Base-by-base conservation (phyloP, 345 rosid genomes). In the Streptanthus diversifolius region DNA sequence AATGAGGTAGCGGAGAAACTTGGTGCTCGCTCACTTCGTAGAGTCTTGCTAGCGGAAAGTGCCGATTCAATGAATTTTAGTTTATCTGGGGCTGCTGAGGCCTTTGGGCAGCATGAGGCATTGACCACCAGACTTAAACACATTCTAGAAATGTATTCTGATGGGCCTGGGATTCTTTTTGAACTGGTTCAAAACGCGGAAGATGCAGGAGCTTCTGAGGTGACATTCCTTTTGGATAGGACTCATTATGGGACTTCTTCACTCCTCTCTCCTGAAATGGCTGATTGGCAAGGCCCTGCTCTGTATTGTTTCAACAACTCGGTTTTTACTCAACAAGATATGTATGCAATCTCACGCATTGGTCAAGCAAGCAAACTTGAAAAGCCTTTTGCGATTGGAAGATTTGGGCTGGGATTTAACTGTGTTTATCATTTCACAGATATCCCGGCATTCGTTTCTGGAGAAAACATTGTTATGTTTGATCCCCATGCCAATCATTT, bases 241-340 rank as follows among this genome's bases (percentile, higher is more conserved):
- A 90, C 98, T 72, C 97, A 93, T 51, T 93, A 90, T 79, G 98
- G 97, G 63, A 85, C 93, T 65, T 93, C 98, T 76, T 93, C 98
- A 49, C 87, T 93, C 80, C 96, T 93, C 59, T 93, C 97, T 75
- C 98, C 98, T 55, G 96, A 88, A 81, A 93, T 93, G 98, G 97
- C 88, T 18, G 97, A 93, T 66, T 93, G 97, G 98, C 98, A 93
- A 82, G 98, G 98, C 73, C 95, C 98, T 79, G 98, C 98, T 18
- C 74, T 93, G 69, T 93, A 88, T 80, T 90, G 98, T 81, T 93
- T 85, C 83, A 93, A 90, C 85, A 85, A 93, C 78, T 88, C 98
- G 39, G 87, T 93, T 79, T 93, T 93, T 80, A 93, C 90, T 71
- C 82, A 92, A 56, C 96, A 93, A 78, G 98, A 93, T 84, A 88